Conservation (phyloP, 108 stramenopile genomes). For the Cyclostephanos invisitatus region DNA sequence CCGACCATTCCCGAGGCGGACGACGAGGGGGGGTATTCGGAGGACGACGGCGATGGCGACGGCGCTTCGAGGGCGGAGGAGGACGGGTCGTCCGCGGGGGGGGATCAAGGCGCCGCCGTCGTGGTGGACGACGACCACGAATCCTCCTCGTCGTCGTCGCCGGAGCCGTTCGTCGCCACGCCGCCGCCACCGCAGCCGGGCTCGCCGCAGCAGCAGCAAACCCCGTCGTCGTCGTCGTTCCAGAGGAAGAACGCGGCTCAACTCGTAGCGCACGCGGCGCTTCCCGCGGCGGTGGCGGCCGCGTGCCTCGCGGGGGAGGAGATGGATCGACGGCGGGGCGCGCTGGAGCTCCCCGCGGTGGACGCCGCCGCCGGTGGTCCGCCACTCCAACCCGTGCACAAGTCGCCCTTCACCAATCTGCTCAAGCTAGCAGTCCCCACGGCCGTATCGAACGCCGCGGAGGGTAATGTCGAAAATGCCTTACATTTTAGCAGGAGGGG, state of each 20-base stretch:
- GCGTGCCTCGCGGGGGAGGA: constrained; percentile 46
- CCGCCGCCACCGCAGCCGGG: background rate
- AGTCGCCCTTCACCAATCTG: constrained; percentile 9
- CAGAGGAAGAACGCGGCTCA: background rate
- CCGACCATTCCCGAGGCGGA: constrained; percentile 40
- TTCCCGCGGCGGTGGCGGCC: constrained; percentile 40
- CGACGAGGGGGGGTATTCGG: constrained; percentile 32
- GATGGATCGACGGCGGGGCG: constrained; percentile 24
- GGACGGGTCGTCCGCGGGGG: background rate
- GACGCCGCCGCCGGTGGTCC: background rate
- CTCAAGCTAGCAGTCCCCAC: background rate
- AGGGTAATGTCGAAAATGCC: background rate
- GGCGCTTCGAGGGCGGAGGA: background rate
- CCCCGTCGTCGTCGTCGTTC: too few species aligned
- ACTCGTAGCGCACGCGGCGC: constrained; percentile 27
- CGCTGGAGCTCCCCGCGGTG: constrained; percentile 2
- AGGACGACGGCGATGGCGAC: background rate
- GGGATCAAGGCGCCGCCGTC: too few species aligned
- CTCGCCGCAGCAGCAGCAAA: background rate
- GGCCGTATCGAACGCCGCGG: background rate
- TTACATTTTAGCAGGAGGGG: background rate
- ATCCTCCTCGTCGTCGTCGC: background rate
- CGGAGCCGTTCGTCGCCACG: background rate
- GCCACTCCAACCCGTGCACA: background rate
- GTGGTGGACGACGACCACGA: background rate